These are phyloP conservation scores for Xylaria longipes DNA, from an alignment of 495 filamentous ascomycete species.

Conservation along the genomic window DNA sequence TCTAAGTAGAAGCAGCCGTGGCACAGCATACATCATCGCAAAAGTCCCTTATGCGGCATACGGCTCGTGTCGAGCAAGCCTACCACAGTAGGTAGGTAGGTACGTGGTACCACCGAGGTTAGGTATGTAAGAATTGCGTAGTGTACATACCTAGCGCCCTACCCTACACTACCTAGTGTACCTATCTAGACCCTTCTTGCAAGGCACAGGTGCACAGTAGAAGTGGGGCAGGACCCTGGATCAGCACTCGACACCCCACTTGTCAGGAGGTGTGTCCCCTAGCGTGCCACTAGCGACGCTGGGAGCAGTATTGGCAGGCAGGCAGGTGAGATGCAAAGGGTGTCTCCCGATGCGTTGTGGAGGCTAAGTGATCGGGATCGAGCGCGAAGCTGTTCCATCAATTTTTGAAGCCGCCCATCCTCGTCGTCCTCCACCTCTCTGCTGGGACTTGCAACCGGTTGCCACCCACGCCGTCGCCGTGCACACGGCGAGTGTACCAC, in stretches of 20 bases:
- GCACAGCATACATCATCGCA: not conserved
- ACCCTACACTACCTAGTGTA: not conserved
- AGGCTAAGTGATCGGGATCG: too few relatives aligned
- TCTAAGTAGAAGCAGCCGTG: too few relatives aligned
- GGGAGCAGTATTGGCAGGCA: not conserved
- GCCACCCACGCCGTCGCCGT: slow-evolving; percentile 7
- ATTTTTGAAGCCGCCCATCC: not conserved
- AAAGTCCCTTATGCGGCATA: not conserved
- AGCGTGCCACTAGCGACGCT: not conserved
- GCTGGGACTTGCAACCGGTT: not conserved
- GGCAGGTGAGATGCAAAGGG: slow-evolving; percentile 14
- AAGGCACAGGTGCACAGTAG: slow-evolving; percentile 14
- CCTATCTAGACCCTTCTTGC: slow-evolving; percentile 14
- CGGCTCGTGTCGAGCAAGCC: not conserved
- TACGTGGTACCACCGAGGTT: not conserved
- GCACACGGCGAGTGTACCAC: not conserved
- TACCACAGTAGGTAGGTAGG: too few relatives aligned
- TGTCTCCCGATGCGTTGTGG: slow-evolving; percentile 20
- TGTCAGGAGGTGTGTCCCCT: not conserved
- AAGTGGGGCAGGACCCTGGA: slow-evolving; percentile 27
- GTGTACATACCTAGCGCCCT: not conserved
- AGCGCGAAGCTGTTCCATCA: slow-evolving; percentile 12
- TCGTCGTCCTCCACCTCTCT: not conserved
- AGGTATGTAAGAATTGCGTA: not conserved
- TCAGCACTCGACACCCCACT: slow-evolving; percentile 7